Base-by-base conservation (phyloP, 352 stramenopile species). In the Globisporangium orthogonon region DNA sequence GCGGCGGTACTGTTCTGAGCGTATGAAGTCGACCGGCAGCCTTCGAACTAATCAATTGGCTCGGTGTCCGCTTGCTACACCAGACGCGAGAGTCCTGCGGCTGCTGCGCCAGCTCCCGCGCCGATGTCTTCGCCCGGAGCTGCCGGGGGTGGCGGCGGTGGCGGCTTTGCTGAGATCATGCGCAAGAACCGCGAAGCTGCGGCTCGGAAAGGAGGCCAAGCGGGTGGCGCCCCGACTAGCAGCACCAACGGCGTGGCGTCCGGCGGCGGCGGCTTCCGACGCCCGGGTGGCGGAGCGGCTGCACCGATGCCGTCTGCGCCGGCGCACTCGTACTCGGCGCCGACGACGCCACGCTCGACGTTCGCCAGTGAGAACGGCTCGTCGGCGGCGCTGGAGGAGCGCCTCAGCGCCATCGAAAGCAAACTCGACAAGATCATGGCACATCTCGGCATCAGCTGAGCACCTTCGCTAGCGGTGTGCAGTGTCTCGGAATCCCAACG, bases 361-460 rank as follows among this genome's bases (percentile, higher is more conserved):
- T 52, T 62, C 52, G 60, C 67, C 29, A 66, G 29, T 41, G n/a
- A 40, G 37, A 53, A 40, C 52, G 29, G 70, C 48, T 47, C 30
- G 11, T 61, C 58, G 35, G 4, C 37, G 37, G 63, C 55, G 5
- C 47, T 91, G 44, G 83, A 95, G 30, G 64, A 80, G 17, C 74
- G 86, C 17, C 71, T 96, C 39, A 67, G 67, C 31, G 64, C 80
- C 1, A 92, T 96, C 59, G 87, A 96, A 56, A 71, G 63, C 58
- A 96, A 96, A 49, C 76, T 96, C 39, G 83, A 96, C 76, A 94
- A 94, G 68, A 91, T 96, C 66, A 82, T 96, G 73, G 73, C 76
- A 30, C 82, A 94, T 52, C 66, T 96, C 10, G 83, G 83, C 53
- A 86, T 87, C 56, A 81, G 64, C 61, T 89, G 62, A 70, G 13